These are phyloP conservation scores for Hypomontagnella monticulosa DNA, from an alignment of 495 filamentous ascomycete genomes.

Conservation along the genomic window DNA sequence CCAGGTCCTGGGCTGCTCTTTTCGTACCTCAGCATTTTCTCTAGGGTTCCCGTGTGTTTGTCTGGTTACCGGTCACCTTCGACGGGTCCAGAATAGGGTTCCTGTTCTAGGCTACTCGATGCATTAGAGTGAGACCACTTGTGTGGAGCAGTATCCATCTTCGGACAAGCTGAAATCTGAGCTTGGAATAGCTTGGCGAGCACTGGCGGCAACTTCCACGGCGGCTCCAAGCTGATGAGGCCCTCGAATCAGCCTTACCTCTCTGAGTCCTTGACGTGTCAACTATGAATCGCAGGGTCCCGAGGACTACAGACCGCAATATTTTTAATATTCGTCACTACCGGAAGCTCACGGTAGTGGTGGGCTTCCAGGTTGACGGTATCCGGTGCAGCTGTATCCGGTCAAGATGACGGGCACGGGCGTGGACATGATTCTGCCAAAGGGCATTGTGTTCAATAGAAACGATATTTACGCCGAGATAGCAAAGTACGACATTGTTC, in stretches of 20 bases:
- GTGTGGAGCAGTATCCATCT: slow-evolving; percentile 41
- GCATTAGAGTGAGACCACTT: slow-evolving; percentile 44
- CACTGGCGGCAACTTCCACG: slow-evolving; percentile 34
- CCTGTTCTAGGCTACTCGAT: slow-evolving; percentile 43
- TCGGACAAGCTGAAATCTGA: slow-evolving; percentile 41
- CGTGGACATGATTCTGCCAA: slow-evolving; percentile 52
- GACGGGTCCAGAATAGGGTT: slow-evolving; percentile 35
- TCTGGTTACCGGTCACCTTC: slow-evolving; percentile 32
- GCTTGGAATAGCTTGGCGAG: slow-evolving; percentile 39
- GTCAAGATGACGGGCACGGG: slow-evolving; percentile 41
- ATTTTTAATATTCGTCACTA: slow-evolving; percentile 34
- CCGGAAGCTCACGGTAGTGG: slow-evolving; percentile 32
- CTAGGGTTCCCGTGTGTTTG: slow-evolving; percentile 36
- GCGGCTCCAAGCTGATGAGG: slow-evolving; percentile 39
- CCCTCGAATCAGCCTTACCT: slow-evolving; percentile 36
- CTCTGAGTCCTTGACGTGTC: slow-evolving; percentile 23
- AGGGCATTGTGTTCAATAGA: slow-evolving; percentile 60
- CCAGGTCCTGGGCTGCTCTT: slow-evolving; percentile 28
- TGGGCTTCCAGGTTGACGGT: slow-evolving; percentile 42
- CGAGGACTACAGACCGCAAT: slow-evolving; percentile 34
- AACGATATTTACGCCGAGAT: slow-evolving; percentile 56
- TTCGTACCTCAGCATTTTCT: slow-evolving; percentile 31
- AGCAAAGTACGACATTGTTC: slow-evolving; percentile 57
- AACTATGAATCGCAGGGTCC: slow-evolving; percentile 46
- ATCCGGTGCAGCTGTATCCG: slow-evolving; percentile 26